Base-by-base conservation (phyloP, 2,329 filamentous ascomycete species). In the Ceratocystis harringtonii region DNA sequence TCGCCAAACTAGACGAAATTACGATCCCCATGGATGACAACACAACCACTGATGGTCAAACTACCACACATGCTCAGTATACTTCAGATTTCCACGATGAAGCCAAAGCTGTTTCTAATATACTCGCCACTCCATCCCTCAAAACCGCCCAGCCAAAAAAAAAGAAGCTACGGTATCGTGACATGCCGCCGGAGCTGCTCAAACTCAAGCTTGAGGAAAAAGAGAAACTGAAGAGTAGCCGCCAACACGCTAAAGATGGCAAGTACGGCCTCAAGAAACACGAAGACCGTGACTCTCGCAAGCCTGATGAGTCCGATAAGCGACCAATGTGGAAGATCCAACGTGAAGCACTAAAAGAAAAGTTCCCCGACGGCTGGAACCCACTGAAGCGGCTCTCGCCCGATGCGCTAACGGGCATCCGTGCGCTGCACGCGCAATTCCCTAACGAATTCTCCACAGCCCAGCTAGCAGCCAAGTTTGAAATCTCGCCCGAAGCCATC, bases 381-480 rank as follows among this genome's bases (percentile, higher is more conserved):
- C 92, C 94, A 36, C 81, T 83, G 61, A 96, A 95, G 75, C 86
- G 86, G 67, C 81, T 99, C 8, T 97, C 94, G 0, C 94, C 94
- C 0, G 92, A 97, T 74, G 90, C 92, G 0, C 79, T 96, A 41
- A 86, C 89, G n/a, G 92, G 91, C 52, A 95, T 99, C 70, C 85
- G 91, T 52, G 86, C 89, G 22, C 79, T 99, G 43, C 84, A 96
- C 74, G 78, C 81, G 30, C 85, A 90, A 70, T 87, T 90, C 68
- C 90, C 92, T 0, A 81, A 87, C 1, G 80, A 81, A 66, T 96
- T 91, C 76, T 88, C 87, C 3, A 95, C 88, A 0, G 75, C 80
- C 17, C 80, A 84, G 43, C 83, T 97, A 15, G 84, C 92, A 0
- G 72, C 84, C 1, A 84, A 90, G 70, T 99, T 97, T 75, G 80